Evolutionary conservation across 1,284 basidiomycete genomes (phyloP), one percentile per base, ranked within the genome.

Genomic region (Boletus sp.): DNA sequence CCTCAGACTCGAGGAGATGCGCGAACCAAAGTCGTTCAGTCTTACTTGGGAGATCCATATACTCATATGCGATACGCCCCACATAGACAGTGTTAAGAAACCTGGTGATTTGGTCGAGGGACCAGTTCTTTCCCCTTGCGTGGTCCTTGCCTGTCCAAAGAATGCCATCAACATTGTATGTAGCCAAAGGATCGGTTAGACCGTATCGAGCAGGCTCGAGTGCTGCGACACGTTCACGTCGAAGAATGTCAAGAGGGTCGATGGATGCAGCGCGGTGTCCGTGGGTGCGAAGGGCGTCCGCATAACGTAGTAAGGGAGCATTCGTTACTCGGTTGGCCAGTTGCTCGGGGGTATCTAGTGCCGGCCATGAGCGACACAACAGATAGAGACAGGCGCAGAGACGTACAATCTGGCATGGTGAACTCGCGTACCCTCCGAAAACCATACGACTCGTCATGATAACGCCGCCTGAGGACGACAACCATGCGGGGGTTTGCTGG

Each of bases 41-140:
- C 69, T 89, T 89, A 42, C 77, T 82, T 0, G 84, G 84, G 8
- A 87, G 85, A 65, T 91, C 87, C 87, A 90, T 91, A 59, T 87
- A 94, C 76, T 94, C 91, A 62, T 92, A 91, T 1, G 88, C 91
- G 57, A 94, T 87, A 22, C 80, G 79, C 4, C 84, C 88, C 26
- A 90, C 86, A 60, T 94, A 94, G 1, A 88, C 76, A 0, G 72
- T 66, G 48, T 83, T 78, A 14, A 94, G 72, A 65, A 89, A 85
- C 26, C 73, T 65, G 7, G 76, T 77, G 52, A 94, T 89, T 39
- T 87, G 77, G 25, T 75, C 74, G 29, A 94, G 73, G 3, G 78
- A 77, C 82, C 87, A 87, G 16, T 46, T 43, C 20, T 52, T 40
- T n/a, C 81, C 78, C 44, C 74, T 71, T 2, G 61, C 65, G 5